Percentiles rank a stretch among this genome's conserved stretches.
These are phyloP conservation scores for Sclerotinia nivalis DNA, from an alignment of 2,329 filamentous ascomycete species.

Conservation along the genomic window DNA sequence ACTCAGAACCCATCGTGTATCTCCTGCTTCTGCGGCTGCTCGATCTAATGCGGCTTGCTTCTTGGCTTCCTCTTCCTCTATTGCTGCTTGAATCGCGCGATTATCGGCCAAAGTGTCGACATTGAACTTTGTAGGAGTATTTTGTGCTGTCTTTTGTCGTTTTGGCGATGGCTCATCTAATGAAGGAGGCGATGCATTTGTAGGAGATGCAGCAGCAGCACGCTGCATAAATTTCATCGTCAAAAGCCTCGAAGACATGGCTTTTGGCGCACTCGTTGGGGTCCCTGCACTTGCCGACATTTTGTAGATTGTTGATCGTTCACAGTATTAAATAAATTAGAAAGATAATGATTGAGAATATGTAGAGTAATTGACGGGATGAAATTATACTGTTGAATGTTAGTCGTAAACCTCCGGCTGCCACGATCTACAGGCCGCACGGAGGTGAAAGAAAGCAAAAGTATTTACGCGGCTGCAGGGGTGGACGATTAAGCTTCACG, in stretches of 20 bases:
- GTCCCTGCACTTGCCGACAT: slow-evolving; percentile 36
- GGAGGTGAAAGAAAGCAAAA: slow-evolving; percentile 19
- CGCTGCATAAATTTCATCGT: slow-evolving; percentile 99
- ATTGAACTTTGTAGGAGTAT: slow-evolving; percentile 43
- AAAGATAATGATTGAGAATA: neutral
- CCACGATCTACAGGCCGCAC: slow-evolving; percentile 5
- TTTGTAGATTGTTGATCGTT: slow-evolving; percentile 23
- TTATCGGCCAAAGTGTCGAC: slow-evolving; percentile 55
- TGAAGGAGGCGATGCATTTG: slow-evolving; percentile 46
- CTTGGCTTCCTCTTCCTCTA: slow-evolving; percentile 67
- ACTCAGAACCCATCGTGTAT: slow-evolving; percentile 75
- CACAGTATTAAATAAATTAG: neutral
- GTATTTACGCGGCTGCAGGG: slow-evolving; percentile 5
- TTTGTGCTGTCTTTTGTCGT: slow-evolving; percentile 55
- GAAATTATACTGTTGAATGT: neutral
- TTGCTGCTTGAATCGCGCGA: slow-evolving; percentile 60
- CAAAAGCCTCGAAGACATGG: slow-evolving; percentile 83
- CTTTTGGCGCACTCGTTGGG: slow-evolving; percentile 52
- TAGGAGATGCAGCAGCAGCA: slow-evolving; percentile 63
- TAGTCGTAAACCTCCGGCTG: neutral
- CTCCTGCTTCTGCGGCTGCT: slow-evolving; percentile 62
- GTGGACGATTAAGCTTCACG: slow-evolving; percentile 20
- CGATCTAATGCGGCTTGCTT: slow-evolving; percentile 61
- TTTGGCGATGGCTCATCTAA: slow-evolving; percentile 59
- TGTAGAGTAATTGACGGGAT: neutral